A percentile compares a stretch with the other conserved stretches of the same genome.
phyloP scores from a whole-genome alignment of 768 basidiomycete species.

The Lentinula edodes region DNA sequence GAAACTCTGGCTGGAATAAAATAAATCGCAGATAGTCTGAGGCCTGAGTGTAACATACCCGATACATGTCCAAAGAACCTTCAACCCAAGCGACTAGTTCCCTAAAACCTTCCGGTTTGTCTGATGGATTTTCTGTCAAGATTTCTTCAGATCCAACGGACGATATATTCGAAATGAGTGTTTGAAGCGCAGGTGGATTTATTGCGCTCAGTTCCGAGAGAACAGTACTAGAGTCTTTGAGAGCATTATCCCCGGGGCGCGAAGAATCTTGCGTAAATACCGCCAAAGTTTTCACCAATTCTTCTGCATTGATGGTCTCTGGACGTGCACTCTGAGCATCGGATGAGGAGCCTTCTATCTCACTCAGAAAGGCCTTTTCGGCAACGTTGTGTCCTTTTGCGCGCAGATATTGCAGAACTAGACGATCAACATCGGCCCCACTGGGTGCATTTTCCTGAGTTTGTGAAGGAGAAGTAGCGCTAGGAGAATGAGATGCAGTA shows the following conservation, averaged over 20 bases:
- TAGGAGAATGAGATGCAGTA: constrained; percentile 43
- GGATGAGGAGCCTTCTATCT: constrained; percentile 35
- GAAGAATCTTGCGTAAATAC: constrained; percentile 67
- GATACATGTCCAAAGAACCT: constrained; percentile 87
- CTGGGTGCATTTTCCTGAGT: constrained; percentile 29
- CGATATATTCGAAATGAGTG: constrained; percentile 72
- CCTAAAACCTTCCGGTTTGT: constrained; percentile 80
- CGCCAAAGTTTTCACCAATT: constrained; percentile 52
- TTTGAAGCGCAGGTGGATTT: constrained; percentile 68
- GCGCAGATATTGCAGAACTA: constrained; percentile 44
- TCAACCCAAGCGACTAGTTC: constrained; percentile 88
- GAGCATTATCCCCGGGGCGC: constrained; percentile 60
- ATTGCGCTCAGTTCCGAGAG: constrained; percentile 63
- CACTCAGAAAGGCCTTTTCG: constrained; percentile 44
- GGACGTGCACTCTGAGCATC: constrained; percentile 37
- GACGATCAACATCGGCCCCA: constrained; percentile 33
- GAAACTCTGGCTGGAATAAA: constrained; percentile 74
- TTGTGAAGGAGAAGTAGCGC: constrained; percentile 37
- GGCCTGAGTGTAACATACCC: constrained; percentile 40
- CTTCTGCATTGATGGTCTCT: constrained; percentile 33
- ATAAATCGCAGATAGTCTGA: neutral
- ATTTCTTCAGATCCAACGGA: constrained; percentile 79
- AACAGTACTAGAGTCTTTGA: constrained; percentile 62
- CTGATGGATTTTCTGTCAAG: constrained; percentile 73
- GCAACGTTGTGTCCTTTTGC: constrained; percentile 40